phyloP scores from a whole-genome alignment of 1,284 basidiomycete genomes.

The Anthracocystis walkeri region DNA sequence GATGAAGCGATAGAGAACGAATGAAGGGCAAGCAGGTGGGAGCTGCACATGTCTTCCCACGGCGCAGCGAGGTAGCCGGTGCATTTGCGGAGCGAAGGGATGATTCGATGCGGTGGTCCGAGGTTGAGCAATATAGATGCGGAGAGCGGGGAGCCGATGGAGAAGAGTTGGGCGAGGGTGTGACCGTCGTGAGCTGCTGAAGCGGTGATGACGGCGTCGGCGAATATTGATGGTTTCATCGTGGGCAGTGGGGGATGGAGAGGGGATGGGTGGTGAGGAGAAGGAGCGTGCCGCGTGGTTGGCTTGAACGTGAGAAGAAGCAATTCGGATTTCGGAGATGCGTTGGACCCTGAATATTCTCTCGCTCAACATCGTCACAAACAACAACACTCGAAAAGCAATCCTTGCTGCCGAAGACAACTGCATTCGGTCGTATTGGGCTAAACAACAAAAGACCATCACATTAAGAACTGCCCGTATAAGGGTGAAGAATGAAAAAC shows the following conservation, averaged over 20 bases:
- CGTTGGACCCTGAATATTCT: slow-evolving; percentile 4
- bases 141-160: slow-evolving; percentile 38
- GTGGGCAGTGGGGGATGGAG: background rate
- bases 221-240: slow-evolving; percentile 48
- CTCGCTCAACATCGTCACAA: background rate
- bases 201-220: slow-evolving; percentile 48
- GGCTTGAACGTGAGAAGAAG: background rate
- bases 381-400: background rate
- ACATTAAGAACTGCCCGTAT: no score
- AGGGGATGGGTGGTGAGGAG: background rate
- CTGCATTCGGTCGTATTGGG: no score
- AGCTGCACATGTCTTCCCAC: slow-evolving; percentile 61
- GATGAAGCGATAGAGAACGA: slow-evolving; percentile 44
- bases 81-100: slow-evolving; percentile 46
- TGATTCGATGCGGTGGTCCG: slow-evolving; percentile 27
- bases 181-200: slow-evolving; percentile 30
- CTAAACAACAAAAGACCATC: background rate
- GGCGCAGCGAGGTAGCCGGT: slow-evolving; percentile 48
- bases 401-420: no score
- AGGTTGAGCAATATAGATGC: slow-evolving; percentile 36
- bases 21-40: slow-evolving; percentile 47
- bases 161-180: slow-evolving; percentile 54
- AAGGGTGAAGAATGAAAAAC: background rate
- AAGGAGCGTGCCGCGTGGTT: background rate
- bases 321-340: background rate